Percentiles rank a stretch among this genome's conserved stretches.
These are phyloP conservation scores for Gynochthodes officinalis DNA, from an alignment of 257 asterid species.

Conservation along the genomic window DNA sequence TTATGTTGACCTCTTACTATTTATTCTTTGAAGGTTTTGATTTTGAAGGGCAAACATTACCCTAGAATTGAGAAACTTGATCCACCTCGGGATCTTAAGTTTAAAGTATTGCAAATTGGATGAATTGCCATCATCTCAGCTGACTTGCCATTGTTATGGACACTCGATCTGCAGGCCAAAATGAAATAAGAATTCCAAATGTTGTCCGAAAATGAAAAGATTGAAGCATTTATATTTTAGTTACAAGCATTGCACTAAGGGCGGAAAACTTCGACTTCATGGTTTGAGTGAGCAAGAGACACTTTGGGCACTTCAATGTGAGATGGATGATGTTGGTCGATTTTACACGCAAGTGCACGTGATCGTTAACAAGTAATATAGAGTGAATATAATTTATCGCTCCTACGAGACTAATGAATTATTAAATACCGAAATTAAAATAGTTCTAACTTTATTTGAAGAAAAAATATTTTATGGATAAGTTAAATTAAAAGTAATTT, in stretches of 20 bases:
- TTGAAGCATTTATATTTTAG: background rate
- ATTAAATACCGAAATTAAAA: too few species aligned
- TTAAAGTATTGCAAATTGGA: background rate
- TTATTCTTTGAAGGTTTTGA: background rate
- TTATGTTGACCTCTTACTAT: too few species aligned
- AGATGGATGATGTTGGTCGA: too few species aligned
- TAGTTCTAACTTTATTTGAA: too few species aligned
- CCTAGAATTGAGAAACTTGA: background rate
- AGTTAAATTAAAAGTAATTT: too few species aligned
- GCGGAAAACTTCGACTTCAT: background rate
- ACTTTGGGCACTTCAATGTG: background rate
- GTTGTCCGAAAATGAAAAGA: background rate
- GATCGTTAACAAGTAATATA: too few species aligned
- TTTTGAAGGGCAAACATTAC: background rate
- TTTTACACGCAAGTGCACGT: too few species aligned
- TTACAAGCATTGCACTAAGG: background rate
- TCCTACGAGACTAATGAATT: too few species aligned
- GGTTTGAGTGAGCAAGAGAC: background rate
- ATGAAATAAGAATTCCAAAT: background rate
- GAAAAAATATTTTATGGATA: too few species aligned
- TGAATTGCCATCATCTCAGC: background rate
- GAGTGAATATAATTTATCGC: too few species aligned
- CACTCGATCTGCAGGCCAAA: background rate
- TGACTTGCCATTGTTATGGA: slow-evolving; percentile 5
- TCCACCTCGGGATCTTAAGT: background rate